These are phyloP conservation scores for Leavenworthia alabamica DNA, from an alignment of 345 rosid genomes.

Conservation along the genomic window DNA sequence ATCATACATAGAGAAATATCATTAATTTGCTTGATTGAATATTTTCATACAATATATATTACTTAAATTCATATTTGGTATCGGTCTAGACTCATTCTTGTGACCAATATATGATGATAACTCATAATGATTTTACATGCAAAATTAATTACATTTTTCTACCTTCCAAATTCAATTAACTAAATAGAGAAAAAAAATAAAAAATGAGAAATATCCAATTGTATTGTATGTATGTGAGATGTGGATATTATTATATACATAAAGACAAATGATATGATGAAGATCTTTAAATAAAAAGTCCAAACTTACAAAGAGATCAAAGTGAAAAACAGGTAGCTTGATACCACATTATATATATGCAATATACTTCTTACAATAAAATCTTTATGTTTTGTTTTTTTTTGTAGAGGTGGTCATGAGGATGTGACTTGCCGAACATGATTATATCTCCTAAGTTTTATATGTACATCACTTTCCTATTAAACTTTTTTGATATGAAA, in stretches of 20 bases:
- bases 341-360: conserved; percentile 13
- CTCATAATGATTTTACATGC: not conserved
- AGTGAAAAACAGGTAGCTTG: not conserved
- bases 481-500: not conserved
- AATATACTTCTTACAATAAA: not conserved
- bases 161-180: not conserved
- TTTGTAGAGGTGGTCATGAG: not conserved
- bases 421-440: not conserved
- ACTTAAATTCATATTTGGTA: not conserved
- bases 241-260: not conserved
- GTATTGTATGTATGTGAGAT: not conserved
- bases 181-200: not conserved
- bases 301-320: not conserved
- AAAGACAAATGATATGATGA: not conserved
- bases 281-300: not conserved
- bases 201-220: not conserved
- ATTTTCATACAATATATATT: not conserved
- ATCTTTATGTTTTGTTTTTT: conserved; percentile 20
- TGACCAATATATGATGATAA: not conserved
- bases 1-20: not conserved
- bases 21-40: not conserved
- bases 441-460: not conserved
- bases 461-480: not conserved
- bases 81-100: not conserved
- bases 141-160: not conserved